Base-by-base conservation (phyloP, 305 asterid genomes). In the Vinca major region DNA sequence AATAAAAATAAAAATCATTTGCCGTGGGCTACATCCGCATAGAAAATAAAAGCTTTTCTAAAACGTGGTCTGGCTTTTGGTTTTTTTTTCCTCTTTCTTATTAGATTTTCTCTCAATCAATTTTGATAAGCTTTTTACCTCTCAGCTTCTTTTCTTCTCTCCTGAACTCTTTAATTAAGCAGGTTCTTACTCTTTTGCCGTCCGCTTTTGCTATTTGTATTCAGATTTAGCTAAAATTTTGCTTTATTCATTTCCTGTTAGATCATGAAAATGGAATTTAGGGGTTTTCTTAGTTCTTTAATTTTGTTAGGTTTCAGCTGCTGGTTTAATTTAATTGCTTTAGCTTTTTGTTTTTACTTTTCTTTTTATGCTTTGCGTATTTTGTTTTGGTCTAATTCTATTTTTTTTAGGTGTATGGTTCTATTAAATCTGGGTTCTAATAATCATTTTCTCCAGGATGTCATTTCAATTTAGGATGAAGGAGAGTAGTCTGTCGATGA, bases 41-140 rank as follows among this genome's bases (percentile, higher is more conserved):
- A 36, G 44, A 36, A 26, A 4, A 66, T 4, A 49, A 26, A 10
- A 12, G 0, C 33, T 4, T 43, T 36, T 26, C 33, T 19, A 10
- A 12, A 79, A 82, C 73, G 84, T 73, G 77, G 79, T 66, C 83
- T 83, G 73, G 74, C 82, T 81, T 81, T 83, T 86, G 74, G 73
- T 75, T 74, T 63, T 50, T 71, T 64, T 78, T 72, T 78, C 73
- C 77, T 79, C 16, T 78, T 72, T 78, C 75, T 79, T 77, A 79
- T 75, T 73, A 75, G 81, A 80, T 58, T 26, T 58, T 26, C 77
- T 48, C 71, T 73, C 78, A 53, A 68, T 65, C 20, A 19, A 26
- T 26, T 77, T 57, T 65, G 78, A 75, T 69, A 76, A 72, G 73
- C 44, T 49, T 41, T 64, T 21, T 40, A 21, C 68, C 65, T 68